These are phyloP conservation scores for Plasmodium fragile DNA, from an alignment of 169 alveolate species.

Conservation along the genomic window DNA sequence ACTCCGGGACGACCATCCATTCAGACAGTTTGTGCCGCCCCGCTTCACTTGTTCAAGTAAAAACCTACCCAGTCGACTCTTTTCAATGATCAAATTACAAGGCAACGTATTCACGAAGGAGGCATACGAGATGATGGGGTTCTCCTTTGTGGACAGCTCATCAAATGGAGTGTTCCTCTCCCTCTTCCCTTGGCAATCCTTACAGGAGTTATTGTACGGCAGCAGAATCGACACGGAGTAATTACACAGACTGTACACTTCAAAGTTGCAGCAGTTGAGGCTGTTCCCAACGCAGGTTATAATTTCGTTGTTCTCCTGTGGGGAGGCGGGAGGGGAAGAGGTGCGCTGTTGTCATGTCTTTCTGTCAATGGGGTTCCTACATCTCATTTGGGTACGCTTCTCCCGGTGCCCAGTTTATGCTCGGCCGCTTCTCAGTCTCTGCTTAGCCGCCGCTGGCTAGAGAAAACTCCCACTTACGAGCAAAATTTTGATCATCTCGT, in stretches of 20 bases:
- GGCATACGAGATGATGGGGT: slow-evolving; percentile 38
- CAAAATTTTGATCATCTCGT: slow-evolving; percentile 78
- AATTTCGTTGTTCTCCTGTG: slow-evolving; percentile 79
- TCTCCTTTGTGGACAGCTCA: neutral
- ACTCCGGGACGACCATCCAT: neutral
- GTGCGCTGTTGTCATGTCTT: too few species aligned
- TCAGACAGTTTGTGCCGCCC: neutral
- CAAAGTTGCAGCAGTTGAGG: slow-evolving; percentile 76
- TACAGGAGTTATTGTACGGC: slow-evolving; percentile 40
- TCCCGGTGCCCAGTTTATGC: too few species aligned
- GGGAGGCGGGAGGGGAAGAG: too few species aligned
- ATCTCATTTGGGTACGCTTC: neutral
- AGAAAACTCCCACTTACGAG: slow-evolving; percentile 38
- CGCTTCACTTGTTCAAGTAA: neutral
- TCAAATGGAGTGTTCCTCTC: slow-evolving; percentile 59
- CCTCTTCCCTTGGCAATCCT: slow-evolving; percentile 52
- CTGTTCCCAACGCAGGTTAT: slow-evolving; percentile 81
- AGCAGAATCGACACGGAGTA: slow-evolving; percentile 44
- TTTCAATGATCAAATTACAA: slow-evolving; percentile 44
- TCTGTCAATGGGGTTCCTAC: neutral
- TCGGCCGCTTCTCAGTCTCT: too few species aligned
- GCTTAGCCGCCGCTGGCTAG: neutral
- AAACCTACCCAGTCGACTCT: slow-evolving; percentile 11
- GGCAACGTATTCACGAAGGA: slow-evolving; percentile 57
- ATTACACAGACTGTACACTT: slow-evolving; percentile 72